phyloP scores from a whole-genome alignment of 1,139 yeast genomes.

The Scheffersomyces parashehatae region DNA sequence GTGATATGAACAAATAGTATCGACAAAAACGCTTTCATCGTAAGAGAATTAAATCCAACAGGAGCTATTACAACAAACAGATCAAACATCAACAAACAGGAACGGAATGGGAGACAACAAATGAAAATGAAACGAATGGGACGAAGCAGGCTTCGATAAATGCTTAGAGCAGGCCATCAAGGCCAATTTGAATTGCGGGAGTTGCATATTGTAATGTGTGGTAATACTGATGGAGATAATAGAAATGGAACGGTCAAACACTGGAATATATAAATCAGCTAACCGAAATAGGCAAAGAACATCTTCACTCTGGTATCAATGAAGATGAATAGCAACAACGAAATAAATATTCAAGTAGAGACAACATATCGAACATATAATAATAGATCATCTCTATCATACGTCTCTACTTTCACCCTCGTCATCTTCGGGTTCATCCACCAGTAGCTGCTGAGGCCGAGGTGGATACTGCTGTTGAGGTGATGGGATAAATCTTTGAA shows the following conservation, averaged over 20 bases:
- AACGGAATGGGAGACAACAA: no score
- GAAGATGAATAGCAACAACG: background rate
- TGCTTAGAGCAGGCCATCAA: no score
- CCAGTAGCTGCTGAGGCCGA: background rate
- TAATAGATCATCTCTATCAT: background rate
- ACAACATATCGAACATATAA: background rate
- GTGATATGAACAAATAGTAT: no score
- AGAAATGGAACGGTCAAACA: background rate
- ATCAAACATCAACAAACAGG: no score
- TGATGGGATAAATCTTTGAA: conserved; percentile 8
- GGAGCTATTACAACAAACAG: background rate
- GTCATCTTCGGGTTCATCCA: background rate
- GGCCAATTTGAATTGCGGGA: no score
- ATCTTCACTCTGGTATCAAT: background rate
- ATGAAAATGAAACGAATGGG: no score
- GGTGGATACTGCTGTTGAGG: conserved; percentile 1
- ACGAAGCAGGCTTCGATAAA: no score
- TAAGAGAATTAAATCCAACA: background rate
- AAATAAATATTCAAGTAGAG: background rate
- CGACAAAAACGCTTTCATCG: background rate
- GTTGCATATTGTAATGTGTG: no score
- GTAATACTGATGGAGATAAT: background rate
- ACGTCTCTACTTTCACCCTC: background rate
- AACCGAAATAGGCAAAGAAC: no score
- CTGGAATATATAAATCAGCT: no score